Percentiles rank a stretch among this genome's conserved stretches.
phyloP scores from a whole-genome alignment of 805 yeast genomes.

The Wickerhamiella lipophila region DNA sequence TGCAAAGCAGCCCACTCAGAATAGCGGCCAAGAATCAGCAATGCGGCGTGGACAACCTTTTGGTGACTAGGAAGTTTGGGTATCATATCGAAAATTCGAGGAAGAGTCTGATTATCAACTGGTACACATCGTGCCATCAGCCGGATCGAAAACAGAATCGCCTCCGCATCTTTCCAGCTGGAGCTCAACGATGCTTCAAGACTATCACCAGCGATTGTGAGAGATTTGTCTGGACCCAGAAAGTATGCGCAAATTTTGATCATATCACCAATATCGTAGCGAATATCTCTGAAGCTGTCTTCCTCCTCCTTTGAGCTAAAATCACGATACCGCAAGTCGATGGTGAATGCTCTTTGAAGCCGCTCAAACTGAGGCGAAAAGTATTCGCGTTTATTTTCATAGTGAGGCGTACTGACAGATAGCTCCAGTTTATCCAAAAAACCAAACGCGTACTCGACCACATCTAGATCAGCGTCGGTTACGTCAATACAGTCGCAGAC shows the following conservation, averaged over 20 bases:
- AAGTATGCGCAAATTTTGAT: constrained; percentile 89
- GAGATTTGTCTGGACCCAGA: constrained; percentile 60
- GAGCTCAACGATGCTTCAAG: not conserved
- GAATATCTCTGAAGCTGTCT: constrained; percentile 83
- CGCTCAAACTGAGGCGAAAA: constrained; percentile 45
- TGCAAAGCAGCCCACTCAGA: constrained; percentile 90
- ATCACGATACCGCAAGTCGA: constrained; percentile 52
- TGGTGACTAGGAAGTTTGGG: constrained; percentile 54
- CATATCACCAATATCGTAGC: constrained; percentile 98
- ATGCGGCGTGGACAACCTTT: constrained; percentile 82
- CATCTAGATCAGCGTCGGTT: constrained; percentile 66
- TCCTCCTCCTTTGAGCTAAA: constrained; percentile 61
- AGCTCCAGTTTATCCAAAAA: constrained; percentile 55
- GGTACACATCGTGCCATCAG: constrained; percentile 86
- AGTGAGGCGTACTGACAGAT: constrained; percentile 5
- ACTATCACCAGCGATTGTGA: constrained; percentile 26
- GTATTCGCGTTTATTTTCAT: constrained; percentile 13
- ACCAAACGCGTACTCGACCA: constrained; percentile 78
- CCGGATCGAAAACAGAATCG: constrained; percentile 77
- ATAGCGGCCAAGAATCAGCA: constrained; percentile 87
- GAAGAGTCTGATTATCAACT: not conserved
- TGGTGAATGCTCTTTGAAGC: constrained; percentile 47
- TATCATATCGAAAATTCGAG: constrained; percentile 5
- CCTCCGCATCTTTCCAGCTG: constrained; percentile 67
- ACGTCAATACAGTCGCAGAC: constrained; percentile 57